Percentiles rank a stretch among this genome's conserved stretches.
These are phyloP conservation scores for Eleusine indica DNA, from an alignment of 176 grass and related monocot species.

Conservation along the genomic window DNA sequence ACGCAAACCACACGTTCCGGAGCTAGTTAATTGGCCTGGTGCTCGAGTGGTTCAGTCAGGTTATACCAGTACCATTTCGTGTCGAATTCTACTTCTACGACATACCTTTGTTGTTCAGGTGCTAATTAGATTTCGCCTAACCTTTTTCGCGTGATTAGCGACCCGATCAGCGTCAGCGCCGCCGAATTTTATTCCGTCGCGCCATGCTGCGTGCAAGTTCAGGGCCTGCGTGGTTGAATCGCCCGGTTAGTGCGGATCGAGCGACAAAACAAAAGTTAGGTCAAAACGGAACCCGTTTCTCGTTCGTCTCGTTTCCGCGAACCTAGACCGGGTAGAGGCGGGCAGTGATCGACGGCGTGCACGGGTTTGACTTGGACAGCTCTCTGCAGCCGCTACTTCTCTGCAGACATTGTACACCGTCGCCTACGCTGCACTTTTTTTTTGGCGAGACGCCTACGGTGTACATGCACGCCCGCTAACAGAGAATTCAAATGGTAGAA, in stretches of 20 bases:
- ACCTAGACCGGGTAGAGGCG: constrained; percentile 6
- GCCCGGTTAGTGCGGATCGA: constrained; percentile 41
- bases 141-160: constrained; percentile 22
- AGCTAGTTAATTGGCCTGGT: no score
- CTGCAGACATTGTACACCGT: neutral
- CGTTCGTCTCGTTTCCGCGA: neutral
- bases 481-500: constrained; percentile 16
- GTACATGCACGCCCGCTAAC: neutral
- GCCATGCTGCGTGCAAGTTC: neutral
- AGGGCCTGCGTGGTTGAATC: neutral
- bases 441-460: neutral
- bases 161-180: neutral
- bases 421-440: neutral
- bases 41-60: neutral
- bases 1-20: neutral
- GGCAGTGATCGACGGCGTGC: constrained; percentile 23
- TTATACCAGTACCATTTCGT: neutral
- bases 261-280: constrained; percentile 16
- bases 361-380: constrained; percentile 16
- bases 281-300: neutral
- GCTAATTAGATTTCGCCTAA: neutral
- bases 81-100: neutral
- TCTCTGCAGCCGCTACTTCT: neutral
- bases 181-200: neutral
- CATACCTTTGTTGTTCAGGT: neutral